These are phyloP conservation scores for Skeletonema costatum DNA, from an alignment of 108 stramenopile species.

Conservation along the genomic window DNA sequence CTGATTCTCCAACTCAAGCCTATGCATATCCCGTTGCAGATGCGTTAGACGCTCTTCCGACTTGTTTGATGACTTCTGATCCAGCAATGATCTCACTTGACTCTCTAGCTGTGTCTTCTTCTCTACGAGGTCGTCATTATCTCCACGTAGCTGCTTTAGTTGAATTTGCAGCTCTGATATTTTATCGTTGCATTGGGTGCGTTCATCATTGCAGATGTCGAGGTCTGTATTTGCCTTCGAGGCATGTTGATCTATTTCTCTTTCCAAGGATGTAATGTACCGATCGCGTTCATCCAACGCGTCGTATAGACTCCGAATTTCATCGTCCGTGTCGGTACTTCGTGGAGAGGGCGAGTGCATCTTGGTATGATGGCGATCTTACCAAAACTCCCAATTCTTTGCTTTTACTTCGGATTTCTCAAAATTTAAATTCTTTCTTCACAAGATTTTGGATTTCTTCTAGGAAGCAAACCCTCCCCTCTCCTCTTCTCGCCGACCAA, in stretches of 20 bases:
- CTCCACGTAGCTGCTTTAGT: conserved; percentile 29
- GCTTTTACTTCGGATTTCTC: no score
- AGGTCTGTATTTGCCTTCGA: neutral
- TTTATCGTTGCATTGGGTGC: conserved; percentile 2
- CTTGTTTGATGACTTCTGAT: conserved; percentile 29
- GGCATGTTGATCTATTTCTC: conserved; percentile 5
- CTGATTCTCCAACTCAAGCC: conserved; percentile 47
- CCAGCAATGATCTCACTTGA: conserved; percentile 4
- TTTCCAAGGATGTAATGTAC: conserved; percentile 28
- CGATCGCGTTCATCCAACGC: conserved; percentile 41
- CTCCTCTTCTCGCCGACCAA: neutral
- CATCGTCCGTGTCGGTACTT: conserved; percentile 25
- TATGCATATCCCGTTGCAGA: conserved; percentile 20
- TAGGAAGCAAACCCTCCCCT: no score
- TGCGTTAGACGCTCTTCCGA: conserved; percentile 21
- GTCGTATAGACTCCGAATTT: conserved; percentile 24
- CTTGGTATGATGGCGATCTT: no score
- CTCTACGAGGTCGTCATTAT: conserved; percentile 25
- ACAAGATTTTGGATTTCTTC: no score
- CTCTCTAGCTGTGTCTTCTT: conserved; percentile 29
- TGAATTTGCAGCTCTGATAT: conserved; percentile 21
- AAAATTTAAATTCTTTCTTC: neutral
- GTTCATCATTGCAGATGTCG: conserved; percentile 33
- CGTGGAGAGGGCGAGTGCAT: neutral
- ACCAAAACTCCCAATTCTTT: no score